Evolutionary conservation across 164 flowering plant genomes (phyloP), one percentile per base, ranked within the genome.

Genomic region (Nymphaea colorata): DNA sequence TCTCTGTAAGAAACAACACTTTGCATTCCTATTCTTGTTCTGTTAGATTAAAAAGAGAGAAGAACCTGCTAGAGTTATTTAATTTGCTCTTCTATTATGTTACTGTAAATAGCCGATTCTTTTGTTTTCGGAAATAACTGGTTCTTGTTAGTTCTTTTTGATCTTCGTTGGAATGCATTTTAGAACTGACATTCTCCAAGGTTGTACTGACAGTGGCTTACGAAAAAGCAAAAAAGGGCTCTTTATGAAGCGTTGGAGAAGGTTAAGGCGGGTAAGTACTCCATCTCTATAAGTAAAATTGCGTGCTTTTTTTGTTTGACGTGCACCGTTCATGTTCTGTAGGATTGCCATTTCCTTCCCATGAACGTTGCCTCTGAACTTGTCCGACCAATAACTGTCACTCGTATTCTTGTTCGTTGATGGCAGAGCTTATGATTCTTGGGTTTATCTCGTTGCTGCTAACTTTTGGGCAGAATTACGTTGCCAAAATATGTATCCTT

Each of bases 201-300:
- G 42, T 25, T 70, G 64, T 62, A 36, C 17, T 62, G 73, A 69
- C 86, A 95, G 99, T 86, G 81, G 83, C 81, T 95, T 16, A 78
- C 83, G 12, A 76, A 84, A 15, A 82, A 73, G 79, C 86, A 74
- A 66, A 92, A 92, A 83, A 82, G 57, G 57, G 93, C 92, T 65
- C 76, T 94, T 41, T 83, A 67, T 70, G 99, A 90, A 69, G 98
- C 98, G 68, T 76, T 94, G 68, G 97, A 90, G 76, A 94, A 89
- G 77, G 89, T 95, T 68, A 95, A 95, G 82, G 77, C 88, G 62
- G 99, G 99, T 95, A 80, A 59, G 57, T 25, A 25, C 36, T 25
- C 36, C 36, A 25, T 25, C 36, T 25, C 36, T 25, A 25, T 25
- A 25, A 25, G 14, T 5, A 47, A 51, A 15, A 51, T 51, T 51